Conservation (phyloP, 1,284 basidiomycete genomes). For the Moesziomyces antarcticus region DNA sequence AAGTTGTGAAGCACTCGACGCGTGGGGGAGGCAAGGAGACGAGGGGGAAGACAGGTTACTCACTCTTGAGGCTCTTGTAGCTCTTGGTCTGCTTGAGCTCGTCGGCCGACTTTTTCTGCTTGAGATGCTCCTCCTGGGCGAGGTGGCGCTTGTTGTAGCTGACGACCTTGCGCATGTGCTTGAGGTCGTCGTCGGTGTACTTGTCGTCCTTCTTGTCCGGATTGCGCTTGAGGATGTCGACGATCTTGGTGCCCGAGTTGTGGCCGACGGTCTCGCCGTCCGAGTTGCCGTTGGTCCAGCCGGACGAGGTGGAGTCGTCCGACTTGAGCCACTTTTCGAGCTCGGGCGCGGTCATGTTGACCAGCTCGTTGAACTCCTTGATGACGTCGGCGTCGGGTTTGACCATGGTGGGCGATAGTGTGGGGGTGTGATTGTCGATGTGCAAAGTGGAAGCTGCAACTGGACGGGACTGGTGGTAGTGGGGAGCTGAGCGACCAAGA, state of each 20-base stretch:
- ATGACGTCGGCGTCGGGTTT: constrained; percentile 55
- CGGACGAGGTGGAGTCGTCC: constrained; percentile 48
- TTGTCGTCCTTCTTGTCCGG: constrained; percentile 60
- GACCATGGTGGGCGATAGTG: constrained; percentile 38
- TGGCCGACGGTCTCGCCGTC: constrained; percentile 61
- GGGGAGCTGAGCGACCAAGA: too few species aligned
- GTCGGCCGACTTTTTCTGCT: constrained; percentile 52
- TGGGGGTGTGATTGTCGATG: background rate
- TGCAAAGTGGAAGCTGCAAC: too few species aligned
- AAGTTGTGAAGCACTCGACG: constrained; percentile 3
- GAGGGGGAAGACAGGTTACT: constrained; percentile 11
- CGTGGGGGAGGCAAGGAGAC: constrained; percentile 2
- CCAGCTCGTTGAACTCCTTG: constrained; percentile 61
- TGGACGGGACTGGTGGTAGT: too few species aligned
- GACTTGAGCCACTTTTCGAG: constrained; percentile 65
- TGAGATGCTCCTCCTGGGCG: constrained; percentile 61
- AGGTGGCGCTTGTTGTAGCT: constrained; percentile 67
- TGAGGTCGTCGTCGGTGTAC: constrained; percentile 63
- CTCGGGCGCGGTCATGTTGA: constrained; percentile 66
- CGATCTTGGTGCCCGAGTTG: constrained; percentile 55
- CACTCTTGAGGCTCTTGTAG: constrained; percentile 55
- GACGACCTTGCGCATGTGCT: constrained; percentile 67
- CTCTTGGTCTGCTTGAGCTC: constrained; percentile 58
- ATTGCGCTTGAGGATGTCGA: constrained; percentile 66
- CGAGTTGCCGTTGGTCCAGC: constrained; percentile 54